Percentiles rank a stretch among this genome's conserved stretches.
phyloP scores from a whole-genome alignment of 306 rosid species.

The Dryas octopetala region DNA sequence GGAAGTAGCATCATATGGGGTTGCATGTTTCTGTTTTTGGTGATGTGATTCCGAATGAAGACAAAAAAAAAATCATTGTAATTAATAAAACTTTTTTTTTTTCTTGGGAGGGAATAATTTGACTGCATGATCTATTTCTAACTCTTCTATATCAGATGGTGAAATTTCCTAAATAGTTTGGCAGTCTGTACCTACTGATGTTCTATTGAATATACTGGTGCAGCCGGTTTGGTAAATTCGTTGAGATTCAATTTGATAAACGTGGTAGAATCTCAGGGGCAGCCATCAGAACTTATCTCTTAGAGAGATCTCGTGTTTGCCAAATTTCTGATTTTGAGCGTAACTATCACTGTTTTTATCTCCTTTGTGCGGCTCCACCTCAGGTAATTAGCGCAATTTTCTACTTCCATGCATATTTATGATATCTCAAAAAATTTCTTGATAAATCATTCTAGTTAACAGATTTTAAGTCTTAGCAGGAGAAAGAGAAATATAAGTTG shows the following conservation, averaged over 20 bases:
- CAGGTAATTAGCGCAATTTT: constrained; percentile 46
- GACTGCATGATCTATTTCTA: constrained; percentile 21
- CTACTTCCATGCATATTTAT: constrained; percentile 18
- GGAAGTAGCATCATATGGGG: too few species aligned
- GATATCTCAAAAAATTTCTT: background rate
- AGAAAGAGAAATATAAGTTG: constrained; percentile 77
- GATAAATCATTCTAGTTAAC: constrained; percentile 19
- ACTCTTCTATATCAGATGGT: background rate
- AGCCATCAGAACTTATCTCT: constrained; percentile 90
- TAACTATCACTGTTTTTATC: constrained; percentile 87
- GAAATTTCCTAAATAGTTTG: constrained; percentile 25
- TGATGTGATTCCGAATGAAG: background rate
- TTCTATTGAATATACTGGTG: constrained; percentile 37
- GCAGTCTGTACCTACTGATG: constrained; percentile 31
- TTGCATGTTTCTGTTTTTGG: background rate
- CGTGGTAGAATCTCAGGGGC: constrained; percentile 88
- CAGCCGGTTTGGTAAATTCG: constrained; percentile 96
- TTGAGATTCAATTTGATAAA: constrained; percentile 81
- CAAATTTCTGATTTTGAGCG: constrained; percentile 92
- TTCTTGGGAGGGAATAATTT: background rate
- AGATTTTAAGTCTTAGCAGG: constrained; percentile 46
- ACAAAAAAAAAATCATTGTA: background rate
- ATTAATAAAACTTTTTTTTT: background rate
- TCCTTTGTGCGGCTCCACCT: constrained; percentile 87
- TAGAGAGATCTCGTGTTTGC: constrained; percentile 94